phyloP scores from a whole-genome alignment of 176 grass and related monocot genomes.

The Eragrostis curvula region DNA sequence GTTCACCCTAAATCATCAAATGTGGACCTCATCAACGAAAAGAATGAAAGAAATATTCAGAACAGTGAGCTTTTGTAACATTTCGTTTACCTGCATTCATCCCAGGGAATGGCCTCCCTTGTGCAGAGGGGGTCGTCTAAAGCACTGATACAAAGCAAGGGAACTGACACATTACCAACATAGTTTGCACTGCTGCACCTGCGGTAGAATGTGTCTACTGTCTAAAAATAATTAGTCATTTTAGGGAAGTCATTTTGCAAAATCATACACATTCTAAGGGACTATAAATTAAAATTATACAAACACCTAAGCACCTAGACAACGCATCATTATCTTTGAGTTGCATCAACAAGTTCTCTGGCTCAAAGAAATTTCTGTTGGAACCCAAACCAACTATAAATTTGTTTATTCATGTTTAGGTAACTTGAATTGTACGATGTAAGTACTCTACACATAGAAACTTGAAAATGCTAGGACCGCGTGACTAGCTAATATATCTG shows the following conservation, averaged over 20 bases:
- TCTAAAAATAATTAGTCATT: conserved; percentile 55
- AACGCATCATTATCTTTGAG: background rate
- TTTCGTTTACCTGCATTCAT: conserved; percentile 79
- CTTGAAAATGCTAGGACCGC: background rate
- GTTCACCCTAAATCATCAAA: conserved; percentile 69
- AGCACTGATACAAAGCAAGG: conserved; percentile 89
- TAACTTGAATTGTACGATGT: conserved; percentile 1
- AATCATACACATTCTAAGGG: background rate
- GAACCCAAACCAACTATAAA: conserved; percentile 2
- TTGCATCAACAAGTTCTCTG: conserved; percentile 10
- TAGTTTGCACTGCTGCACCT: conserved; percentile 84
- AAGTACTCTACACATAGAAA: conserved; percentile 14
- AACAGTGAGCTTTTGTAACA: conserved; percentile 2
- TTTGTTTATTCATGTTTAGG: conserved; percentile 16
- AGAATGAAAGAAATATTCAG: conserved; percentile 19
- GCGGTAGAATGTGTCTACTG: conserved; percentile 98
- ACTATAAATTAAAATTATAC: background rate
- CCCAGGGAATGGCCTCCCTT: conserved; percentile 94
- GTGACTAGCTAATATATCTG: background rate
- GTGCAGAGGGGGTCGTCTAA: conserved; percentile 97
- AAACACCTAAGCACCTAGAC: background rate
- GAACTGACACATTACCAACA: conserved; percentile 67
- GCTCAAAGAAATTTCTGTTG: conserved; percentile 20
- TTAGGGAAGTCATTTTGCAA: background rate
- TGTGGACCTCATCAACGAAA: conserved; percentile 10